phyloP scores from a whole-genome alignment of 257 asterid species.

The Solanum chiquidenum region DNA sequence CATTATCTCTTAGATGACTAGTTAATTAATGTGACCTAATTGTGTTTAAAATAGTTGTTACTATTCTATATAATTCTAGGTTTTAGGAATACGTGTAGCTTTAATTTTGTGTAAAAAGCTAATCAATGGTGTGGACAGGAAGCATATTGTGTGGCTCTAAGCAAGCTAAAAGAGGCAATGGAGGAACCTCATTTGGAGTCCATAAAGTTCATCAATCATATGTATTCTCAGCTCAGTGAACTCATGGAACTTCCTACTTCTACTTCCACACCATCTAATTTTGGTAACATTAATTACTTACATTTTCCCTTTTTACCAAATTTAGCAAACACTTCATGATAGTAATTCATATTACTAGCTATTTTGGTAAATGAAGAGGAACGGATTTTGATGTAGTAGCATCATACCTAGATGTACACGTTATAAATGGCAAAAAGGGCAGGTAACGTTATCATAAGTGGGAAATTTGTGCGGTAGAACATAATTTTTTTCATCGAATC shows the following conservation, averaged over 20 bases:
- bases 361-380: neutral
- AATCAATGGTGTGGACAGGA: slow-evolving; percentile 15
- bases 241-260: slow-evolving; percentile 15
- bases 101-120: neutral
- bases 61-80: neutral
- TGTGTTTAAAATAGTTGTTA: neutral
- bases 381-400: neutral
- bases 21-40: neutral
- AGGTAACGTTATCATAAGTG: neutral
- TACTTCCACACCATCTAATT: neutral
- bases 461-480: no score
- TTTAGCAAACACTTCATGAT: neutral
- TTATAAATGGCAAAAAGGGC: neutral
- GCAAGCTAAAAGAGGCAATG: slow-evolving; percentile 36
- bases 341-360: neutral
- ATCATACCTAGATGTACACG: neutral
- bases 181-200: slow-evolving; percentile 46
- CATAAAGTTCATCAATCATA: slow-evolving; percentile 35
- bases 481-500: neutral
- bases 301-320: neutral
- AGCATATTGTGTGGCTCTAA: slow-evolving; percentile 31
- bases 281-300: neutral
- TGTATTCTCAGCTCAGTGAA: slow-evolving; percentile 46
- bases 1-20: neutral
- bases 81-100: neutral